Conservation (phyloP, 495 filamentous ascomycete species). For the Wilcoxina mikolae region DNA sequence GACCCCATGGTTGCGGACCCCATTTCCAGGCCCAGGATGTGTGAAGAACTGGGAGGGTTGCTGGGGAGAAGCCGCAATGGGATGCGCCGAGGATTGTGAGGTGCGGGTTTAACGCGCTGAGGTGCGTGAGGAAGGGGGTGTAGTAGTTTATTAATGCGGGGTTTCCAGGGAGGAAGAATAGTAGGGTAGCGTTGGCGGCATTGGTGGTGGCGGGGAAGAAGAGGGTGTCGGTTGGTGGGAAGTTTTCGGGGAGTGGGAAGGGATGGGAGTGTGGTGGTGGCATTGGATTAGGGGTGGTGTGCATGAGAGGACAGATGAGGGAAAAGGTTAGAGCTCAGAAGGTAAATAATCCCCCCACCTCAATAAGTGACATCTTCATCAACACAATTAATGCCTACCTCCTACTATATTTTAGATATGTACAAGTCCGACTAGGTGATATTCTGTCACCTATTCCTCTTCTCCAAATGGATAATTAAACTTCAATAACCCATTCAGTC, state of each 20-base stretch:
- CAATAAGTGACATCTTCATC: no score
- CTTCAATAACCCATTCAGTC: constrained; percentile 84
- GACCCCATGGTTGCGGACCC: background rate
- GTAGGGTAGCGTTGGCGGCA: background rate
- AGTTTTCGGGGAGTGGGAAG: constrained; percentile 4
- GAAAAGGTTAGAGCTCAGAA: background rate
- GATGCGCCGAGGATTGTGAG: constrained; percentile 55
- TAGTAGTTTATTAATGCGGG: constrained; percentile 80
- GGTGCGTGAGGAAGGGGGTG: constrained; percentile 46
- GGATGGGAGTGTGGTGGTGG: background rate
- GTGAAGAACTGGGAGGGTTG: background rate
- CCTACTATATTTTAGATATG: no score
- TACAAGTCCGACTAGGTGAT: no score
- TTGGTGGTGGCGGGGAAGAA: background rate
- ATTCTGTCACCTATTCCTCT: constrained; percentile 30
- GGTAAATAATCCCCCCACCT: no score
- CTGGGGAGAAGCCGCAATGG: constrained; percentile 39
- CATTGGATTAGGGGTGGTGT: background rate
- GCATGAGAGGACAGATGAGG: background rate
- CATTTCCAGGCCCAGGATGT: background rate
- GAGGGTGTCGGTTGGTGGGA: constrained; percentile 9
- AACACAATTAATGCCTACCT: no score
- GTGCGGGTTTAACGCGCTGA: constrained; percentile 12
- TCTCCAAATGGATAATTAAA: constrained; percentile 98
- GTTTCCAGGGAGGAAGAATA: constrained; percentile 73